Base-by-base conservation (phyloP, 2,329 filamentous ascomycete genomes). In the Phaeosphaeria sp. region DNA sequence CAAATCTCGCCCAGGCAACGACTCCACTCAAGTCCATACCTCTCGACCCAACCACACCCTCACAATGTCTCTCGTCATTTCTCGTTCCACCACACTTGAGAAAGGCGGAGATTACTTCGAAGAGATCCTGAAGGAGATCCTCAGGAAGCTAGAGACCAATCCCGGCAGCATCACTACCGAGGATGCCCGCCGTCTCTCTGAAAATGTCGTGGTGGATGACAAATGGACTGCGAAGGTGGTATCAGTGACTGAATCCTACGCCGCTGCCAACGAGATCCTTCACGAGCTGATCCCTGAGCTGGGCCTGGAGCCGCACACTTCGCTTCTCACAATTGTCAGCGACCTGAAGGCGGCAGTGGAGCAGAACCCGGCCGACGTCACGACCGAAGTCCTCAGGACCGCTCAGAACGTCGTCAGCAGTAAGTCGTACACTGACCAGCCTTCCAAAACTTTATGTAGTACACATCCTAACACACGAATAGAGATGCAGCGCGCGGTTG, bases 401-500 rank as follows among this genome's bases (percentile, higher is more conserved):
- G 63, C 66, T 7, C 72, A 75, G 59, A 57, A 53, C 45, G 61
- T 71, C 39, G 66, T 74, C 25, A 70, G 60, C 62, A 74, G 73
- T 74, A 63, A 67, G 71, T 67, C 0, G 51, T 47, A 33, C 15
- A 39, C 36, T 6, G 4, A n/a, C 15, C 11, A 6, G 17, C 15
- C 13, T 39, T 15, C 13, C 17, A 39, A n/a, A n/a, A 39, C 13
- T n/a, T n/a, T 3, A 39, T 15, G 1, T 18, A 21, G 6, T 2
- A 36, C 40, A 24, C 17, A 48, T 25, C 30, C 64, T 69, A 36
- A 71, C 27, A n/a, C 8, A 8, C 8, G 18, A 6, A 27, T 36
- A 75, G 72, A 69, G 58, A 72, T 75, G 69, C 70, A 74, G 52
- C 70, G 65, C 45, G 68, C 68, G 9, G 43, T 74, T 17, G 65